phyloP scores from a whole-genome alignment of 108 stramenopile species.

The Aurantiochytrium sp. region DNA sequence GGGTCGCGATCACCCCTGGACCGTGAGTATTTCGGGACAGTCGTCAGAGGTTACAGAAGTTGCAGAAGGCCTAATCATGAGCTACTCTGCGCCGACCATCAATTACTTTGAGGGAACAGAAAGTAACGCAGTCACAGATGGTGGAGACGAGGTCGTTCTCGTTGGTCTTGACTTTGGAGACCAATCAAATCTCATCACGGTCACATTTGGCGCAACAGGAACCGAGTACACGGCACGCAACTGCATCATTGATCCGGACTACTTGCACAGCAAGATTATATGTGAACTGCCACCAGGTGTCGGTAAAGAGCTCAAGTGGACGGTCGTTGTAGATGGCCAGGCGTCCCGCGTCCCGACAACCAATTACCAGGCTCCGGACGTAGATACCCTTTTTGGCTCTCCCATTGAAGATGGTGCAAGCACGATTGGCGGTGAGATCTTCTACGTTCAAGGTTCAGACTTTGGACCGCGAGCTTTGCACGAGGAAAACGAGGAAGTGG shows the following conservation, averaged over 20 bases:
- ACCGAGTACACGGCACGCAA: not conserved
- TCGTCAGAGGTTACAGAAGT: not conserved
- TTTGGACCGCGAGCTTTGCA: not conserved
- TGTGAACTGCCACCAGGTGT: conserved; percentile 19
- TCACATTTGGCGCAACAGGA: not conserved
- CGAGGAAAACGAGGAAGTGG: not conserved
- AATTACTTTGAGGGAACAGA: not conserved
- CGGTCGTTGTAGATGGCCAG: conserved; percentile 19
- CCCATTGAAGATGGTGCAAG: not conserved
- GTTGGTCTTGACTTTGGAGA: not conserved
- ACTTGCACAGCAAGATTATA: not conserved
- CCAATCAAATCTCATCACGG: not conserved
- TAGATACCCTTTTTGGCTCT: not conserved
- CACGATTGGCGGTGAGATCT: not conserved
- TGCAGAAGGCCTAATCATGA: not conserved
- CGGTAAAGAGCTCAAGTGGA: conserved; percentile 17
- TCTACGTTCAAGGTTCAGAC: not conserved
- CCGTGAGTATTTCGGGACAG: not conserved
- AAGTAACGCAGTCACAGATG: not conserved
- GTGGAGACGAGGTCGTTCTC: not conserved
- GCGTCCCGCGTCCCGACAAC: conserved; percentile 16
- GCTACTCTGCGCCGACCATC: not conserved
- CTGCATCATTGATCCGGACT: conserved; percentile 1
- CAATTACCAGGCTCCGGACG: not conserved
- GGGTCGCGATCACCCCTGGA: not conserved